Conservation (phyloP, 768 basidiomycete genomes). For the Coprinopsis marcescibilis region DNA sequence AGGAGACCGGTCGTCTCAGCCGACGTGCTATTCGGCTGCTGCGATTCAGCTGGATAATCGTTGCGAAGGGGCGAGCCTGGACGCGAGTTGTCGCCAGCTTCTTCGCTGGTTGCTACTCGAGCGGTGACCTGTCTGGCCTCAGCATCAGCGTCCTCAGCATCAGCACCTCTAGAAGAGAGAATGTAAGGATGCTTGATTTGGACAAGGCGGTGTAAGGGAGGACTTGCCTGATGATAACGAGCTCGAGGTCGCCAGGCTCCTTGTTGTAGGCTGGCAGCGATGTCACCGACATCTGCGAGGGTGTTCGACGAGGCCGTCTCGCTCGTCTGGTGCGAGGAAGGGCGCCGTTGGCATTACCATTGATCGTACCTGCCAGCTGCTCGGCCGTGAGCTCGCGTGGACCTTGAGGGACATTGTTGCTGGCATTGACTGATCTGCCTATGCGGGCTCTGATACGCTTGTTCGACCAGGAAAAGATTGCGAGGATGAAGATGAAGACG, state of each 20-base stretch:
- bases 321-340: conserved; percentile 19
- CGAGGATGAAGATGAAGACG: conserved; percentile 19
- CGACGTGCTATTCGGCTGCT: too few species aligned
- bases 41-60: too few species aligned
- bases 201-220: neutral
- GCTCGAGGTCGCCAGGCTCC: conserved; percentile 77
- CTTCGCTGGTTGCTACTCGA: conserved; percentile 34
- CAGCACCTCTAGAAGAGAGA: conserved; percentile 36
- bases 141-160: conserved; percentile 53
- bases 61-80: too few species aligned
- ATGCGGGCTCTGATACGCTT: conserved; percentile 11
- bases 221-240: conserved; percentile 56
- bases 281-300: conserved; percentile 75
- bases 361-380: conserved; percentile 47
- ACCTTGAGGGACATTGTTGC: conserved; percentile 3
- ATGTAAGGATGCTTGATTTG: neutral
- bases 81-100: conserved; percentile 26
- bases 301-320: conserved; percentile 50
- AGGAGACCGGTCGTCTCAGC: too few species aligned
- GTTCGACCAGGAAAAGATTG: conserved; percentile 17
- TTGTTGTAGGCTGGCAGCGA: conserved; percentile 78
- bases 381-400: conserved; percentile 44
- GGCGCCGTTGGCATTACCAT: conserved; percentile 20
- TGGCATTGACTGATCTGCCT: conserved; percentile 4
- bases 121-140: conserved; percentile 51